Evolutionary conservation across 2,329 filamentous ascomycete species (phyloP), one percentile per base, ranked within the genome.

Genomic region (Aspergillus sp.): DNA sequence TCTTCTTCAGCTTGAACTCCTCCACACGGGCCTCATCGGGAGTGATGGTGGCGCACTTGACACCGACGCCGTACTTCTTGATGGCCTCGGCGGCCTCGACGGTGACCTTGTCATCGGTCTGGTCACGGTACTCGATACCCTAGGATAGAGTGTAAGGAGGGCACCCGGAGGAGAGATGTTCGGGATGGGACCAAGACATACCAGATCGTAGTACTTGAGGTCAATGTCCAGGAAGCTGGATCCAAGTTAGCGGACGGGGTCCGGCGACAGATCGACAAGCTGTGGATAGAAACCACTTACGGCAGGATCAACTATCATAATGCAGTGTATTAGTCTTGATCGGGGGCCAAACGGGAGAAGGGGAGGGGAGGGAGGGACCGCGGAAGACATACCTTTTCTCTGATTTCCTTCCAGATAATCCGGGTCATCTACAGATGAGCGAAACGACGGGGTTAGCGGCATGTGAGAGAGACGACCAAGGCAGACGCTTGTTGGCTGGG

Each of bases 21-120:
- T 97, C 83, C 26, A 99, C 93, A 72, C 94, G 88, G 60, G 85
- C 88, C 83, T 99, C 94, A 73, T 99, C 94, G 36, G 94, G 94
- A 41, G 94, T 99, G 79, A 99, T 99, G 73, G 94, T 99, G 61
- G 94, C 94, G 76, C 94, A 99, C 83, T 99, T 99, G 79, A 99
- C 90, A 75, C 93, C 94, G 50, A 99, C 94, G 54, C 88, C 90
- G 82, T 97, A 96, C 82, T 96, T 96, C 84, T 96, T 92, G 80
- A 97, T 97, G 41, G 94, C 94, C 79, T 96, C 90, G 51, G 94
- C 94, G 50, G 93, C 89, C 70, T 97, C 94, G 64, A 92, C 74
- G 58, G 94, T 99, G 76, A 99, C 93, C 80, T 96, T 83, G 76
- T 97, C 94, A 73, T 95, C 86, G 72, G 94, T 97, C 83, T 95